These are phyloP conservation scores for Phyllosticta paracitricarpa DNA, from an alignment of 2,329 filamentous ascomycete species.

Conservation along the genomic window DNA sequence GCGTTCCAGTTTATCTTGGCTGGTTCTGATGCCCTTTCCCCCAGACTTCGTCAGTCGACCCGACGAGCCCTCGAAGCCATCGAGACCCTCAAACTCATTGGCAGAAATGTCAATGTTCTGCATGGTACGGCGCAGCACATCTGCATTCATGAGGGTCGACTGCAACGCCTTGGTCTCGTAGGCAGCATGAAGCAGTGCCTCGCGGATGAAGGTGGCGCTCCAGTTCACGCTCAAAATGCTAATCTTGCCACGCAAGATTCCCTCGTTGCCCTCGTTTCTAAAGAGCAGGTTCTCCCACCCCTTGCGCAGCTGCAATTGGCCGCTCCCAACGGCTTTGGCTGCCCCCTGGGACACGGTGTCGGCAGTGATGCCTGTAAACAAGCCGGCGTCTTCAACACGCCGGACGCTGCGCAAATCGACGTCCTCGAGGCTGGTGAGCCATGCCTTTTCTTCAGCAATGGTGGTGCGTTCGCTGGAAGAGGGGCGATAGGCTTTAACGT, in stretches of 20 bases:
- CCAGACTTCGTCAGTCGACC: slow-evolving; percentile 15
- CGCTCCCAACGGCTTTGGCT: slow-evolving; percentile 18
- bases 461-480: slow-evolving; percentile 19
- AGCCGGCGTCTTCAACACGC: slow-evolving; percentile 28
- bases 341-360: slow-evolving; percentile 17
- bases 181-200: neutral
- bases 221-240: slow-evolving; percentile 39
- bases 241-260: neutral
- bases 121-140: neutral
- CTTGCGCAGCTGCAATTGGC: slow-evolving; percentile 25
- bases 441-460: slow-evolving; percentile 25
- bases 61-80: slow-evolving; percentile 16
- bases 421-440: slow-evolving; percentile 26
- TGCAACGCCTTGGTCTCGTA: neutral
- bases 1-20: slow-evolving; percentile 29
- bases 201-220: slow-evolving; percentile 28
- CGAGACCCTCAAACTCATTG: slow-evolving; percentile 26
- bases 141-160: neutral
- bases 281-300: slow-evolving; percentile 27
- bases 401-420: slow-evolving; percentile 33
- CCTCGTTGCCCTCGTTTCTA: neutral
- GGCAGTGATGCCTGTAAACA: slow-evolving; percentile 30
- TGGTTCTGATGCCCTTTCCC: slow-evolving; percentile 26
- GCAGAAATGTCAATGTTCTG: slow-evolving; percentile 14
- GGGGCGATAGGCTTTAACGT: slow-evolving; percentile 22